Evolutionary conservation across 352 stramenopile genomes (phyloP).

Genomic region (Paralagenidium karlingii): DNA sequence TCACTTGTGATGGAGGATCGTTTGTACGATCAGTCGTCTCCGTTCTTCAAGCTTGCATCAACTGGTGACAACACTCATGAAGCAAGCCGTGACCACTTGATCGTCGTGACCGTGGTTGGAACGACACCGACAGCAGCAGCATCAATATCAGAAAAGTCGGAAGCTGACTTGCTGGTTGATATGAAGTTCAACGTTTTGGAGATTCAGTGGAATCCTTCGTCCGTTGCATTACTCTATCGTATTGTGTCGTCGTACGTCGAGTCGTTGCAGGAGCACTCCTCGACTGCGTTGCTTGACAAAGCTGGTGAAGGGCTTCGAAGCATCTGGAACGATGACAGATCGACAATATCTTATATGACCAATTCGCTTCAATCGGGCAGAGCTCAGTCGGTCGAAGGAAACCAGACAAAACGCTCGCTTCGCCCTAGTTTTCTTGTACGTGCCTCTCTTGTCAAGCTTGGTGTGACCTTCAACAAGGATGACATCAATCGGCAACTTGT

Average conservation of each 20-base stretch:
- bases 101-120: no score
- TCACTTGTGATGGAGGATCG: conserved; percentile 59
- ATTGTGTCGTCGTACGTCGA: conserved; percentile 47
- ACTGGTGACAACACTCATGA: no score
- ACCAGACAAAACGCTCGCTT: not conserved
- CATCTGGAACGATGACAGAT: not conserved
- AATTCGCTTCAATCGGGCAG: not conserved
- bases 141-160: not conserved
- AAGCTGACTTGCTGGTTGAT: conserved; percentile 29
- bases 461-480: conserved; percentile 78
- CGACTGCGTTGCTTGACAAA: not conserved
- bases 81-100: no score
- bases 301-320: conserved; percentile 1
- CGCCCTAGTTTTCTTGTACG: conserved; percentile 18
- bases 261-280: conserved; percentile 23
- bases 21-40: conserved; percentile 28
- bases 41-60: conserved; percentile 53
- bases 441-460: conserved; percentile 59
- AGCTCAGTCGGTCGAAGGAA: not conserved
- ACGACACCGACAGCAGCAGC: no score
- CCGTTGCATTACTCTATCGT: conserved; percentile 57
- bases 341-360: not conserved
- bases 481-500: conserved; percentile 51
- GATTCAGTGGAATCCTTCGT: conserved; percentile 79
- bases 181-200: conserved; percentile 57